phyloP scores from a whole-genome alignment of 495 filamentous ascomycete genomes.

The Physcia stellaris region DNA sequence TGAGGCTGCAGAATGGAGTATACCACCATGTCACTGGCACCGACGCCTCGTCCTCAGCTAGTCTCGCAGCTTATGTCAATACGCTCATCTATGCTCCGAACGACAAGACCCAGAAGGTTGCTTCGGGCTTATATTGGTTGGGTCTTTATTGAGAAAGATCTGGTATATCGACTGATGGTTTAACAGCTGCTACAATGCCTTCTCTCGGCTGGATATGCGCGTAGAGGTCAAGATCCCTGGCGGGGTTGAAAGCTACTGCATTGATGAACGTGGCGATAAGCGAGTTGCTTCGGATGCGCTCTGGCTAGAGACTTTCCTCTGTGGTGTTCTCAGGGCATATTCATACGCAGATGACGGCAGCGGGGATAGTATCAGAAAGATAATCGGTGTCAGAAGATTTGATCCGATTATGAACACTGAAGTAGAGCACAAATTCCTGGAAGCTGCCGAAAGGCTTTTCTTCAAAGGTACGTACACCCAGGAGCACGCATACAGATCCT shows the following conservation, averaged over 20 bases:
- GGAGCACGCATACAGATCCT: background rate
- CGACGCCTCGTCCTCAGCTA: constrained; percentile 93
- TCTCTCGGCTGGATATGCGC: constrained; percentile 95
- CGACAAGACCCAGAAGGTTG: constrained; percentile 78
- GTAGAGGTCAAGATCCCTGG: constrained; percentile 94
- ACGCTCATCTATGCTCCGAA: constrained; percentile 82
- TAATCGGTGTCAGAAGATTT: constrained; percentile 86
- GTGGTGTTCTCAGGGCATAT: constrained; percentile 83
- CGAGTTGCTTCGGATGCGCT: constrained; percentile 79
- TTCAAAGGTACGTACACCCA: constrained; percentile 55
- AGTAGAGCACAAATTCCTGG: constrained; percentile 89
- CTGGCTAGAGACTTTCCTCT: constrained; percentile 96
- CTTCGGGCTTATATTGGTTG: constrained; percentile 88
- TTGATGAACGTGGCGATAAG: constrained; percentile 88
- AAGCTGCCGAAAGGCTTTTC: constrained; percentile 88
- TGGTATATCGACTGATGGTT: too few relatives aligned
- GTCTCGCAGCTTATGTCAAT: constrained; percentile 94
- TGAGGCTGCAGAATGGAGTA: constrained; percentile 52
- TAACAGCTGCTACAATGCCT: constrained; percentile 96
- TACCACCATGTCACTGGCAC: constrained; percentile 98
- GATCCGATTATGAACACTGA: constrained; percentile 96
- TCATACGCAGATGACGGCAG: constrained; percentile 91
- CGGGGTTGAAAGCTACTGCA: constrained; percentile 86
- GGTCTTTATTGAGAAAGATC: too few relatives aligned
- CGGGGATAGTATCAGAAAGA: constrained; percentile 82